Evolutionary conservation across 2,329 filamentous ascomycete genomes (phyloP).

Genomic region (Penicillium capsulatum): DNA sequence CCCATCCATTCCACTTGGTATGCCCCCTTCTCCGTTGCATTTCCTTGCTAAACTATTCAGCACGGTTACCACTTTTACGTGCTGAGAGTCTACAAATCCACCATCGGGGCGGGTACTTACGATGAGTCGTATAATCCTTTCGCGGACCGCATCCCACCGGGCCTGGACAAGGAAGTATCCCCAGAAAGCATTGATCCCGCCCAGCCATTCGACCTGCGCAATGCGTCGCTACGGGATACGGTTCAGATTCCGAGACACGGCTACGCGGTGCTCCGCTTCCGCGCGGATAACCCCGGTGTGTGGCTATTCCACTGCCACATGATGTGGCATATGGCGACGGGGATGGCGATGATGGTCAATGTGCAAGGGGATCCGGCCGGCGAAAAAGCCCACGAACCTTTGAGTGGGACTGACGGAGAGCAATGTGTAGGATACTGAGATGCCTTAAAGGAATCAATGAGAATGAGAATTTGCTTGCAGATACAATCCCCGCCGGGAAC

Average conservation of each 20-base stretch:
- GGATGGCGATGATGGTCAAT: conserved; percentile 44
- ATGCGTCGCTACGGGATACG: conserved; percentile 50
- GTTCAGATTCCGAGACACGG: conserved; percentile 53
- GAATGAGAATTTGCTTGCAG: no score
- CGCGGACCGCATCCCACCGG: conserved; percentile 20
- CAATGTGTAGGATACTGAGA: neutral
- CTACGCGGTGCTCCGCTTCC: conserved; percentile 54
- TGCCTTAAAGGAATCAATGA: neutral
- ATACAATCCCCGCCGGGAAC: no score
- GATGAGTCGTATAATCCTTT: conserved; percentile 36
- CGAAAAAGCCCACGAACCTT: conserved; percentile 14
- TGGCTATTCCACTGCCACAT: conserved; percentile 52
- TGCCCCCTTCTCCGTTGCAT: conserved; percentile 3
- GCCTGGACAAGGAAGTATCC: conserved; percentile 6
- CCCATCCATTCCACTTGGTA: conserved; percentile 50
- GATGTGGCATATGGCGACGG: conserved; percentile 49
- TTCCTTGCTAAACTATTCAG: conserved; percentile 14
- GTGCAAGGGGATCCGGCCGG: conserved; percentile 22
- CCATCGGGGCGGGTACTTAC: conserved; percentile 30
- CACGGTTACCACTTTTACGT: conserved; percentile 38
- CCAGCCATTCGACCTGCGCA: conserved; percentile 29
- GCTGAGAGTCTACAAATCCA: conserved; percentile 26
- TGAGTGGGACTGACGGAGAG: neutral
- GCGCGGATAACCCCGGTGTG: conserved; percentile 51
- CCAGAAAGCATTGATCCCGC: conserved; percentile 26